Conservation (phyloP, 345 rosid species). For the Populus deltoides region DNA sequence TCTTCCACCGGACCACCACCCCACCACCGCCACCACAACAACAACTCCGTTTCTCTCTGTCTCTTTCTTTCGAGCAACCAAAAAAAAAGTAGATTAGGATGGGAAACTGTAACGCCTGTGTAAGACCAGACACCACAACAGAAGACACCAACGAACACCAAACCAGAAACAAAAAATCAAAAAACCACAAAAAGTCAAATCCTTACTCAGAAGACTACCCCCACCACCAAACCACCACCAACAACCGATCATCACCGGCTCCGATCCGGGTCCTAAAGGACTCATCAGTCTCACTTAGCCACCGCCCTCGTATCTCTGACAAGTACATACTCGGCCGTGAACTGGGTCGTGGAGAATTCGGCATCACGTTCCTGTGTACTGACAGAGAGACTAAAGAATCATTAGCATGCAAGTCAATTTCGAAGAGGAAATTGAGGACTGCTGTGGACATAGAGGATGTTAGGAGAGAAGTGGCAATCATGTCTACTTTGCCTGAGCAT, state of each 20-base stretch:
- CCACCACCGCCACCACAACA: background rate
- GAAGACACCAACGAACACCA: constrained; percentile 19
- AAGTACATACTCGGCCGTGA: constrained; percentile 84
- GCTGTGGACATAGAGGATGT: constrained; percentile 90
- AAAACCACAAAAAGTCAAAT: constrained; percentile 46
- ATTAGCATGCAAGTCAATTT: constrained; percentile 85
- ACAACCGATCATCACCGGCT: constrained; percentile 29
- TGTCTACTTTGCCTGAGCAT: constrained; percentile 83
- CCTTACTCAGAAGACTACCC: constrained; percentile 53
- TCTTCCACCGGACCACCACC: background rate
- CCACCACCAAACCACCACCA: constrained; percentile 7
- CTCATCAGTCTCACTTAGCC: constrained; percentile 45
- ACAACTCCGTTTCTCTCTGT: background rate
- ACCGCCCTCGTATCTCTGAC: constrained; percentile 70
- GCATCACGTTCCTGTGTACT: constrained; percentile 86
- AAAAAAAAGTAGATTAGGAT: constrained; percentile 21
- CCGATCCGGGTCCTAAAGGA: constrained; percentile 76
- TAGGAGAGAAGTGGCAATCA: constrained; percentile 85
- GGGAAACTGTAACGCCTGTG: constrained; percentile 95
- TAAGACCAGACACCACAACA: constrained; percentile 48
- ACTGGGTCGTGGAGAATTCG: constrained; percentile 93
- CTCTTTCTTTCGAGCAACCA: background rate
- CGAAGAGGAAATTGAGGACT: constrained; percentile 82
- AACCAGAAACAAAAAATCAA: constrained; percentile 26
- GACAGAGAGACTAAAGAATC: constrained; percentile 69